Base-by-base conservation (phyloP, 768 basidiomycete species). In the Phallus indusiatus region DNA sequence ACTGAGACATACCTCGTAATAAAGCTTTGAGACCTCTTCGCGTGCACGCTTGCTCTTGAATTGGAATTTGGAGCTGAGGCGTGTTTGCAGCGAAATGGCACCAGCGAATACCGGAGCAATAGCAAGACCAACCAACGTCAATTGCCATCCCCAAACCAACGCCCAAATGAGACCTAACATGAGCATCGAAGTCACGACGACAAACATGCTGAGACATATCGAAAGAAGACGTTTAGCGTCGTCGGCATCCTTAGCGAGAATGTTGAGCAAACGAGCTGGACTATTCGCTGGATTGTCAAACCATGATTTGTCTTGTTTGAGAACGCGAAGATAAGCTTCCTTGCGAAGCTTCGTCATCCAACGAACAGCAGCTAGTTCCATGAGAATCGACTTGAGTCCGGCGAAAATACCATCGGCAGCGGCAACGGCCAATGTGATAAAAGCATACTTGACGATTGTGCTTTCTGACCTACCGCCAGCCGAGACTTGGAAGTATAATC, bases 101-200 rank as follows among this genome's bases (percentile, higher is more conserved):
- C 80, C 71, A 1, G 82, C 85, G 66, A 96, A 95, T 11, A 94
- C 79, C 0, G 94, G 94, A 0, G 82, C 90, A 49, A 97, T 81
- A 1, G 87, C 92, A 28, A 97, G 72, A 0, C 94, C 94, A 1
- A 89, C 90, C 17, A 98, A 79, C 0, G 93, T 95, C 64, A 98
- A 75, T 72, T 96, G 85, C 96, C 95, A 99, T 0, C 92, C 91
- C 33, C 79, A 74, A 1, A 81, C 78, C 69, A 97, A 76, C 0
- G 94, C 94, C 95, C 96, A 99, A 17, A 88, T 68, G 18, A 98
- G 71, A 8, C 94, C 94, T 1, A 95, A 75, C 0, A 78, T 69
- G 50, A 97, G 78, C 93, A 97, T 96, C 14, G 87, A 75, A 9
- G 72, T 61, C 14, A 94, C 89, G 18, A 93, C 88, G 36, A 85